Evolutionary conservation across 2,329 filamentous ascomycete genomes (phyloP).

Genomic region (Rhynchosporium graminicola): DNA sequence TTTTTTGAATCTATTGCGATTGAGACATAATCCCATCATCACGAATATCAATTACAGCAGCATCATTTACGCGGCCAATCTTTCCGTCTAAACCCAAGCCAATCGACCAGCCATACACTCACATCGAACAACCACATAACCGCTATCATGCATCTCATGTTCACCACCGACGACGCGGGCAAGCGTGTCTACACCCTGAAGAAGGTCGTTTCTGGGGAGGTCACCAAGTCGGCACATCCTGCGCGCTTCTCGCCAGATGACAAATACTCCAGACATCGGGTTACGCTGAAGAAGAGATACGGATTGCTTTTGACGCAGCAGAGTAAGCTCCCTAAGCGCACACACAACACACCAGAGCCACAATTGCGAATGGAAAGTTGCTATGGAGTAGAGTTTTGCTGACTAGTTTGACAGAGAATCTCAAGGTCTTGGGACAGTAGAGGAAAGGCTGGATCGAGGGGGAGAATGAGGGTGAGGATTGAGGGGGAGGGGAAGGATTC

Average conservation of each 20-base stretch:
- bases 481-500: neutral
- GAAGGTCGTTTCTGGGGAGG: conserved; percentile 79
- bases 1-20: conserved; percentile 7
- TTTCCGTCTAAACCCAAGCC: conserved; percentile 1
- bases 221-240: conserved; percentile 95
- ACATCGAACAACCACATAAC: neutral
- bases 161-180: conserved; percentile 78
- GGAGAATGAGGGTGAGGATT: neutral
- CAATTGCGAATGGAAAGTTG: neutral
- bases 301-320: conserved; percentile 84
- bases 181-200: conserved; percentile 95
- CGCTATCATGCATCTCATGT: conserved; percentile 71
- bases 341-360: neutral
- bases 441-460: neutral
- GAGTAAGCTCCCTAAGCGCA: conserved; percentile 45
- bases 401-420: conserved; percentile 42
- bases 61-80: conserved; percentile 2
- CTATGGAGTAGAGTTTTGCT: conserved; percentile 6
- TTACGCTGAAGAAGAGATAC: conserved; percentile 93
- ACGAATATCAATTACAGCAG: conserved; percentile 8
- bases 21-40: neutral
- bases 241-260: conserved; percentile 97
- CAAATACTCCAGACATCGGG: conserved; percentile 96
- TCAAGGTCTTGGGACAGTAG: conserved; percentile 47
- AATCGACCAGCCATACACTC: neutral